phyloP scores from a whole-genome alignment of 768 basidiomycete genomes.

The Omphalotus guepiniiformis region DNA sequence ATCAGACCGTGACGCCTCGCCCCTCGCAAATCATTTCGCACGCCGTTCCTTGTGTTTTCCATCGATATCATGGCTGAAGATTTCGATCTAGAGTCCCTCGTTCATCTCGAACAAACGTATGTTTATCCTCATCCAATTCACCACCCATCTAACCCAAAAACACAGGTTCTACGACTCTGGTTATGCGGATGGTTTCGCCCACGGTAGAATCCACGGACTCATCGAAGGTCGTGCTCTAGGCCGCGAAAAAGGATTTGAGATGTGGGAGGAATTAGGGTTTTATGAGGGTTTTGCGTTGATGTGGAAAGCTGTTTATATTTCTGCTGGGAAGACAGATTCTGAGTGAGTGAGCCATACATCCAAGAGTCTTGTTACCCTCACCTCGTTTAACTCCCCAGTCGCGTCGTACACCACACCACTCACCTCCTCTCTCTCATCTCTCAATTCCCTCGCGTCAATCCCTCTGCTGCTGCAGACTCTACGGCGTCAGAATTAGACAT shows the following conservation, averaged over 20 bases:
- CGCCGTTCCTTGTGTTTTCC: background rate
- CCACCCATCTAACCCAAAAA: background rate
- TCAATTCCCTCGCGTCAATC: slow-evolving; percentile 77
- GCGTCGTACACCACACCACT: slow-evolving; percentile 57
- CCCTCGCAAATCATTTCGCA: no score
- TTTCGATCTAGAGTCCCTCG: slow-evolving; percentile 58
- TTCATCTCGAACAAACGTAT: slow-evolving; percentile 62
- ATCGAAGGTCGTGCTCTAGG: slow-evolving; percentile 91
- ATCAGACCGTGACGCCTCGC: no score
- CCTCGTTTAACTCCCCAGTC: slow-evolving; percentile 31
- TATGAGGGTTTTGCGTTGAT: slow-evolving; percentile 81
- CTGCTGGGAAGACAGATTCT: slow-evolving; percentile 37
- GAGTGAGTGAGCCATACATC: slow-evolving; percentile 46
- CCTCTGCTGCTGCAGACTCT: slow-evolving; percentile 40
- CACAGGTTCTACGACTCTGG: slow-evolving; percentile 78
- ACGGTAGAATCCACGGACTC: slow-evolving; percentile 85
- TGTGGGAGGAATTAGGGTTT: slow-evolving; percentile 97
- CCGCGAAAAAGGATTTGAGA: slow-evolving; percentile 86
- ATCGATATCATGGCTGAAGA: slow-evolving; percentile 16
- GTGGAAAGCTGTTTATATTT: slow-evolving; percentile 54
- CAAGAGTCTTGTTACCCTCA: background rate
- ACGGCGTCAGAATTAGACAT: slow-evolving; percentile 57
- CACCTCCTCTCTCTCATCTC: slow-evolving; percentile 68
- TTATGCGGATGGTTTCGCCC: slow-evolving; percentile 71
- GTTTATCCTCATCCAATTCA: slow-evolving; percentile 14